Conservation (phyloP, 1,284 basidiomycete species). For the Agaricales sp. region DNA sequence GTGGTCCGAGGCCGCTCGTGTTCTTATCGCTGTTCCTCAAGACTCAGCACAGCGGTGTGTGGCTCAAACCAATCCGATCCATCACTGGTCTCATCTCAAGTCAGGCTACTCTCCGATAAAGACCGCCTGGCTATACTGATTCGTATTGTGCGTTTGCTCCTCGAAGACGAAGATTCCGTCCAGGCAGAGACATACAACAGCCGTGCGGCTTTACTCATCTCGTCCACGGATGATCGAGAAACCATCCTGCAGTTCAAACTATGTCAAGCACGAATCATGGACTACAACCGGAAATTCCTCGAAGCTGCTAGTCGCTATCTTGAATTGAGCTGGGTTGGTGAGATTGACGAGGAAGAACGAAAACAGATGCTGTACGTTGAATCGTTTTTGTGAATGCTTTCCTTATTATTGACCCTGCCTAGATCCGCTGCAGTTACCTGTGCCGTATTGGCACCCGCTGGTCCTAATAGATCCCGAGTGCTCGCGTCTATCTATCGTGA, state of each 20-base stretch:
- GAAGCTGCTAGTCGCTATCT: conserved; percentile 95
- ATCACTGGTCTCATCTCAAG: not conserved
- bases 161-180: conserved; percentile 91
- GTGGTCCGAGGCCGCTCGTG: conserved; percentile 86
- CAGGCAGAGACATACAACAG: conserved; percentile 96
- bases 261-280: conserved; percentile 87
- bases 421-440: conserved; percentile 90
- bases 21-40: conserved; percentile 84
- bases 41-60: conserved; percentile 83
- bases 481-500: conserved; percentile 91
- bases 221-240: conserved; percentile 67
- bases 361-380: conserved; percentile 69
- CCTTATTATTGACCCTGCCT: conserved; percentile 8
- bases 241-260: conserved; percentile 77
- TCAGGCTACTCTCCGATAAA: conserved; percentile 64
- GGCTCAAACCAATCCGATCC: not conserved
- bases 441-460: conserved; percentile 94
- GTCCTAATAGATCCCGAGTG: conserved; percentile 87
- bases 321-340: conserved; percentile 81
- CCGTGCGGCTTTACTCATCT: conserved; percentile 85
- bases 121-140: conserved; percentile 89
- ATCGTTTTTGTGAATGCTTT: conserved; percentile 4
- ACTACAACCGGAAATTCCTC: conserved; percentile 84
- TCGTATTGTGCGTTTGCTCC: conserved; percentile 87
- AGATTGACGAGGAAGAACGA: conserved; percentile 87